Evolutionary conservation across 1,139 yeast genomes (phyloP).

Genomic region (Yamadazyma sp.): DNA sequence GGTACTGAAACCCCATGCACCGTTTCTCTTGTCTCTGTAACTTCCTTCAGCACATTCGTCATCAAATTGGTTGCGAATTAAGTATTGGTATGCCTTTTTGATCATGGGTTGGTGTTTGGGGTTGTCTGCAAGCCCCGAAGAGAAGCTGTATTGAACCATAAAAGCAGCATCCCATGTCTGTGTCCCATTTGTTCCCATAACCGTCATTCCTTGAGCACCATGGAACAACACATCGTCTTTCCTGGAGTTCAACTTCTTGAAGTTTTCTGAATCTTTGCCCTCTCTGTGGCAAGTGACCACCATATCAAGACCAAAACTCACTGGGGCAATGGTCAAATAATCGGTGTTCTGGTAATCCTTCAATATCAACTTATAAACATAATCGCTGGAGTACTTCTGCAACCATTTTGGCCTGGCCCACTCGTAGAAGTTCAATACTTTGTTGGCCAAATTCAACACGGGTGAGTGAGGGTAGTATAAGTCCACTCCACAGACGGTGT

Average conservation of each 20-base stretch:
- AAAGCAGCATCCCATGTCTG: constrained; percentile 98
- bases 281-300: constrained; percentile 68
- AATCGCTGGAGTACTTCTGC: constrained; percentile 49
- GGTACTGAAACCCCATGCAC: constrained; percentile 98
- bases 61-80: constrained; percentile 82
- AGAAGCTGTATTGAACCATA: constrained; percentile 77
- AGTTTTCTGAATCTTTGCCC: constrained; percentile 66
- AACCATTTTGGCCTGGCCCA: constrained; percentile 77
- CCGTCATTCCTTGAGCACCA: constrained; percentile 88
- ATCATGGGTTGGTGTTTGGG: constrained; percentile 68
- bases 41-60: constrained; percentile 77
- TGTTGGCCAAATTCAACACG: constrained; percentile 64
- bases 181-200: constrained; percentile 97
- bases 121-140: constrained; percentile 74
- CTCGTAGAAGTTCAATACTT: constrained; percentile 62
- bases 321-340: constrained; percentile 88
- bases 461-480: constrained; percentile 88
- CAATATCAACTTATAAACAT: constrained; percentile 61
- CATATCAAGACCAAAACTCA: constrained; percentile 81
- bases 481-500: constrained; percentile 89
- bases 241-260: constrained; percentile 54
- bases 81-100: constrained; percentile 63
- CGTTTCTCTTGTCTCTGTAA: constrained; percentile 78
- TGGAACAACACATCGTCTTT: constrained; percentile 79
- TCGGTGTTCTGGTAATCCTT: constrained; percentile 82